Evolutionary conservation across 2,329 filamentous ascomycete genomes (phyloP).

Genomic region (Fusarium continuum): DNA sequence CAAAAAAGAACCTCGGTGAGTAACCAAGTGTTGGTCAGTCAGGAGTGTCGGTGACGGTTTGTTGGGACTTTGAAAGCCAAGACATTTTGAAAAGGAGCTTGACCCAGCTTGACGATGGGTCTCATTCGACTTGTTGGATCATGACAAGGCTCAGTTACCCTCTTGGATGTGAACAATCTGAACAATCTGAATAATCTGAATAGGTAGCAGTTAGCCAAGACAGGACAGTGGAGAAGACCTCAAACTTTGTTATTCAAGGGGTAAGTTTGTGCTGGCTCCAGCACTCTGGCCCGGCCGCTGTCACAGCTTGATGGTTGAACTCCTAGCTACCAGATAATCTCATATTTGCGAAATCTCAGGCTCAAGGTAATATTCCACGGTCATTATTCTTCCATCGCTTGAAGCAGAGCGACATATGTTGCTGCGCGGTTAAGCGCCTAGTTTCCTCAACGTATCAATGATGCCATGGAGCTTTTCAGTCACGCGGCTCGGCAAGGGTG

Average conservation of each 20-base stretch:
- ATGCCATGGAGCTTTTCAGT: not conserved
- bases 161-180: conserved; percentile 5
- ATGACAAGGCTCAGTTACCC: not conserved
- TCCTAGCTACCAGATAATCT: not conserved
- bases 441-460: not conserved
- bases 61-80: not conserved
- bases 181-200: too few species aligned
- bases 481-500: not conserved
- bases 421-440: not conserved
- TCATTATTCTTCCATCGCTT: not conserved
- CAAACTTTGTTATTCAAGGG: conserved; percentile 12
- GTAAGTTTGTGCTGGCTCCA: not conserved
- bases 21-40: not conserved
- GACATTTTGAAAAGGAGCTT: conserved; percentile 8
- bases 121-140: not conserved
- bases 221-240: conserved; percentile 5
- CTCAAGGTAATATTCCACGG: not conserved
- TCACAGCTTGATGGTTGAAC: not conserved
- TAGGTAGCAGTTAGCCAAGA: conserved; percentile 12
- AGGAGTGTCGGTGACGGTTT: not conserved
- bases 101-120: conserved; percentile 3
- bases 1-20: conserved; percentile 4
- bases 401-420: not conserved
- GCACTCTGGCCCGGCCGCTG: not conserved
- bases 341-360: not conserved